Conservation (phyloP, 2,329 filamentous ascomycete genomes). For the Ambrosiella cleistominuta region DNA sequence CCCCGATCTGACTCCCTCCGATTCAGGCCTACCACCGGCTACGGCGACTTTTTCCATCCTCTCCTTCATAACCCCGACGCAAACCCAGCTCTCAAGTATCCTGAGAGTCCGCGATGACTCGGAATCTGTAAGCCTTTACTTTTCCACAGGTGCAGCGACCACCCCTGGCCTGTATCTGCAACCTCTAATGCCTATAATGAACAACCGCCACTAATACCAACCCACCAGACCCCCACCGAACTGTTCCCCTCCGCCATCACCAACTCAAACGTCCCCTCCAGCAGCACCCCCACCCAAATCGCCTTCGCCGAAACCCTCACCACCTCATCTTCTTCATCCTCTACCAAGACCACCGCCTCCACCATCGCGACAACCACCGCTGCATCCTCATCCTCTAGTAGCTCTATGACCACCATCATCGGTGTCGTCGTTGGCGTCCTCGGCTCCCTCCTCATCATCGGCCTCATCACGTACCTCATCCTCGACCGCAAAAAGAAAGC, state of each 20-base stretch:
- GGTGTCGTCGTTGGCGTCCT: constrained; percentile 75
- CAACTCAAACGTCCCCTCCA: constrained; percentile 11
- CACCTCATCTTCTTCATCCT: constrained; percentile 15
- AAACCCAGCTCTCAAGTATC: not conserved
- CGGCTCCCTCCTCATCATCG: constrained; percentile 46
- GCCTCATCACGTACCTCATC: constrained; percentile 52
- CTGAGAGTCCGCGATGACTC: not conserved
- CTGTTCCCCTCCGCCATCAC: constrained; percentile 10
- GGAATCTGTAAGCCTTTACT: not conserved
- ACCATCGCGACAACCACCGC: constrained; percentile 7
- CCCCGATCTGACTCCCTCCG: not conserved
- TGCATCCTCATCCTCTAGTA: constrained; percentile 15
- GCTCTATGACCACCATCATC: constrained; percentile 39
- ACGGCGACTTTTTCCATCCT: not conserved
- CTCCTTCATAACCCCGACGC: not conserved
- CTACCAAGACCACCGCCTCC: constrained; percentile 14
- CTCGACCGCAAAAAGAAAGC: constrained; percentile 55
- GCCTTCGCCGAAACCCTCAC: constrained; percentile 13
- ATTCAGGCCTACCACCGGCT: not conserved
- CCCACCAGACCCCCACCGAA: not conserved
- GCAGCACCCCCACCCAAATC: constrained; percentile 14
- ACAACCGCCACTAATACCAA: not conserved
- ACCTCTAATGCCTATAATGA: not conserved
- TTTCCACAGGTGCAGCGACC: not conserved
- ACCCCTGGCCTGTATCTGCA: not conserved